phyloP scores from a whole-genome alignment of 306 rosid species.

The Dryas drummondii region DNA sequence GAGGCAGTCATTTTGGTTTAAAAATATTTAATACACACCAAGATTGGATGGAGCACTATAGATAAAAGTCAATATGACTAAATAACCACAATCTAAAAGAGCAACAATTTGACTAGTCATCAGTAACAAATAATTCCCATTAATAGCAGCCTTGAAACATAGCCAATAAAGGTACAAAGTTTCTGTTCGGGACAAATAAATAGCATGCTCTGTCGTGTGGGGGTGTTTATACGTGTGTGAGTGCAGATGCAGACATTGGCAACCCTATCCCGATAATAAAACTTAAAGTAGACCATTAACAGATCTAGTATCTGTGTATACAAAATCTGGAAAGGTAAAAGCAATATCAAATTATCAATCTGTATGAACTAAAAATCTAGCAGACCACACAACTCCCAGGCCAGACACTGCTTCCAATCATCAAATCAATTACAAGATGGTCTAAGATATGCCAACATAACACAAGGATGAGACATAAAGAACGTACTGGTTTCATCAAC shows the following conservation, averaged over 20 bases:
- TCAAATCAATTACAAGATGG: background rate
- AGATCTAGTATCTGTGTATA: background rate
- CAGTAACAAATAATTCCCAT: background rate
- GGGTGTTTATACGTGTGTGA: background rate
- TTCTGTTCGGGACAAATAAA: background rate
- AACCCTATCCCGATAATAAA: background rate
- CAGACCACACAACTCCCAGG: background rate
- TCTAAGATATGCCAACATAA: background rate
- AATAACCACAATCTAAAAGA: slow-evolving; percentile 1
- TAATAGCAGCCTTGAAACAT: background rate
- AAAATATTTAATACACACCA: background rate
- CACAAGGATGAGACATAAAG: no score
- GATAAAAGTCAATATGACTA: background rate
- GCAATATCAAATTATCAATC: background rate
- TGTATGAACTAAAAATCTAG: background rate
- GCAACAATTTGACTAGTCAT: background rate
- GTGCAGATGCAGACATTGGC: background rate
- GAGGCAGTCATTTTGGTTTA: background rate
- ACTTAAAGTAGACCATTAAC: background rate
- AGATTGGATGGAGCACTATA: background rate
- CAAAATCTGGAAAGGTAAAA: background rate
- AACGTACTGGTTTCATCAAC: background rate
- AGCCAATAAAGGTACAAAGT: background rate
- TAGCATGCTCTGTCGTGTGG: background rate
- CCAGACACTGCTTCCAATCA: background rate